Evolutionary conservation across 1,284 basidiomycete genomes (phyloP).

Genomic region (Neonothopanus nambi): DNA sequence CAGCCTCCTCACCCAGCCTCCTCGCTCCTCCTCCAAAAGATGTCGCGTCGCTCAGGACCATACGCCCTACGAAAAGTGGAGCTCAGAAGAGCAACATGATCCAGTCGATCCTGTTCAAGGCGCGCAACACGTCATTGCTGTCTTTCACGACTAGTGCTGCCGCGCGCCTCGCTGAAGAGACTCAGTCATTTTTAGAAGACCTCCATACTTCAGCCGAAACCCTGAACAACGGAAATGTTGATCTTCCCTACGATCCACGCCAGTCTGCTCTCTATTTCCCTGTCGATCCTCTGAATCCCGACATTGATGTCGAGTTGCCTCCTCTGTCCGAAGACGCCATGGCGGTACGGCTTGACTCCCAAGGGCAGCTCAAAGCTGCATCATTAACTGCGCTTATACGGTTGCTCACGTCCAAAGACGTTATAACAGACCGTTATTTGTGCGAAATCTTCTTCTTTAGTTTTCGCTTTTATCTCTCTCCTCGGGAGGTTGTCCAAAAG

Average conservation of each 20-base stretch:
- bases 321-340: slow-evolving; percentile 24
- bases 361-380: slow-evolving; percentile 32
- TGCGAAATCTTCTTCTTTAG: slow-evolving; percentile 68
- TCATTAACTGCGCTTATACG: slow-evolving; percentile 47
- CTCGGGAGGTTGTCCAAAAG: slow-evolving; percentile 53
- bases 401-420: slow-evolving; percentile 46
- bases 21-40: not conserved
- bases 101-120: slow-evolving; percentile 1
- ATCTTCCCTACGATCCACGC: slow-evolving; percentile 25
- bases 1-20: too few species aligned
- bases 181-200: too few species aligned
- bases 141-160: too few species aligned
- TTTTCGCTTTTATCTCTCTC: slow-evolving; percentile 74
- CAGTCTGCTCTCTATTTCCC: slow-evolving; percentile 29
- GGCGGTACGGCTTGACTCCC: slow-evolving; percentile 25
- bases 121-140: not conserved
- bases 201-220: too few species aligned
- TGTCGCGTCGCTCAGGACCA: slow-evolving; percentile 5
- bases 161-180: too few species aligned
- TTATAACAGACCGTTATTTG: slow-evolving; percentile 36
- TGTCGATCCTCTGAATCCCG: slow-evolving; percentile 26
- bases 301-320: slow-evolving; percentile 31
- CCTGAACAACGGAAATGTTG: not conserved
- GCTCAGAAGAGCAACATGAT: not conserved
- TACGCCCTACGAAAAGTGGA: not conserved